Base-by-base conservation (phyloP, 179 eudicot species). In the Amaranthus tricolor region DNA sequence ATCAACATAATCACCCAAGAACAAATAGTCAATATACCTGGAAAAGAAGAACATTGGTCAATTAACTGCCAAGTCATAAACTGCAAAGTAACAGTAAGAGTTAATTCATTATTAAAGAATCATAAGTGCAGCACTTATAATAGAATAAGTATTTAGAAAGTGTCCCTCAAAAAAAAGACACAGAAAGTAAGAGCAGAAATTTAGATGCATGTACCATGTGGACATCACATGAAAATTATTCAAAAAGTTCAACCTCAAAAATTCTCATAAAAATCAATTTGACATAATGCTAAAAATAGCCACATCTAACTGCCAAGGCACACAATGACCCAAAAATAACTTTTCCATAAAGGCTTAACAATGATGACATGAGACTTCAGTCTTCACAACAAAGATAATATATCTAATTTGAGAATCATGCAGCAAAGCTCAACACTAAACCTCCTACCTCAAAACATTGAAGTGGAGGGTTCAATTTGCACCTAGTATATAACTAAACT, bases 1-100 rank as follows among this genome's bases (percentile, higher is more conserved):
- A 83, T 94, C 98, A 81, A 94, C 98, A 83, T 91, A 94, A 80
- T 94, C 98, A 51, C 98, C 98, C 72, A 94, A 88, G 82, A 94
- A 94, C 66, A 94, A 77, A 82, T 94, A 94, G 77, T 94, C 98
- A 52, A 94, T 94, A 76, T 91, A 94, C 87, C 98, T 94, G 94
- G 66, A 83, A 80, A 16, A 54, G 59, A 77, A 40, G 71, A 48
- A 57, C 45, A 70, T 55, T 6, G 16, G 49, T 51, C 24, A 10
- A 55, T 76, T 64, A 58, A 65, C 19, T 62, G 44, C 17, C 75
- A 61, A 31, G 57, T 71, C 71, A 73, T 17, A 51, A 63, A 58
- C 21, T 53, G 60, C 19, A 19, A 57, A 24, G 57, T 40, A 1
- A 20, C 44, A 9, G 67, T 69, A 20, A 73, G 19, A 61, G 56